Base-by-base conservation (phyloP, 495 filamentous ascomycete species). In the Staphylotrichum longicolle region DNA sequence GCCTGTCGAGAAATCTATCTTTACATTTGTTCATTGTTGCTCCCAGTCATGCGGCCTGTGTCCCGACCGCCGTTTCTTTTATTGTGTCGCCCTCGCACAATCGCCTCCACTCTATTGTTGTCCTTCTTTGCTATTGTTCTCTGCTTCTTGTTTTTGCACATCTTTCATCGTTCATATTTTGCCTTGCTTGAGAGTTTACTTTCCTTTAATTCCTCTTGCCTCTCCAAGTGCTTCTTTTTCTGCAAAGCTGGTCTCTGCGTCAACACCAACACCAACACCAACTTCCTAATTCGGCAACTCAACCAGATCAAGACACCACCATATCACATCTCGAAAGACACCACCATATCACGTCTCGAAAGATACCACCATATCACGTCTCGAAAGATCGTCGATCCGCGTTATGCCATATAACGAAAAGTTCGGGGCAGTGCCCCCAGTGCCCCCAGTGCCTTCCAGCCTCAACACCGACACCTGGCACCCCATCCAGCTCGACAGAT, bases 341-440 rank as follows among this genome's bases (percentile, higher is more conserved):
- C 37, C 37, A 39, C 37, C 37, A 6, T 7, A 7, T 39, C 10
- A 6, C 37, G 37, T 10, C 5, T 7, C 37, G 6, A 6, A 39
- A 6, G 42, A 45, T n/a, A 12, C 9, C 42, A 5, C 42, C 5
- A 50, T 11, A 61, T 46, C 34, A 10, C 39, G 48, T 3, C 40
- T 15, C 42, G 9, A 10, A 5, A 20, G 32, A 45, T 54, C 35
- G 52, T 15, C 30, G 9, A 6, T 42, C 37, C n/a, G 8, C 50
- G 35, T 27, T 37, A 73, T 72, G 71, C 39, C 30, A 57, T 65
- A 66, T 61, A 48, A 62, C 46, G 68, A 74, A 30, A 71, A 72
- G 48, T 14, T 58, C 20, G 50, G 65, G 60, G 60, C 57, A 40
- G 52, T 58, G 42, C 66, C 68, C 39, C 54, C 49, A 5, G 53